Base-by-base conservation (phyloP, 257 asterid species). In the Jacaranda copaia region DNA sequence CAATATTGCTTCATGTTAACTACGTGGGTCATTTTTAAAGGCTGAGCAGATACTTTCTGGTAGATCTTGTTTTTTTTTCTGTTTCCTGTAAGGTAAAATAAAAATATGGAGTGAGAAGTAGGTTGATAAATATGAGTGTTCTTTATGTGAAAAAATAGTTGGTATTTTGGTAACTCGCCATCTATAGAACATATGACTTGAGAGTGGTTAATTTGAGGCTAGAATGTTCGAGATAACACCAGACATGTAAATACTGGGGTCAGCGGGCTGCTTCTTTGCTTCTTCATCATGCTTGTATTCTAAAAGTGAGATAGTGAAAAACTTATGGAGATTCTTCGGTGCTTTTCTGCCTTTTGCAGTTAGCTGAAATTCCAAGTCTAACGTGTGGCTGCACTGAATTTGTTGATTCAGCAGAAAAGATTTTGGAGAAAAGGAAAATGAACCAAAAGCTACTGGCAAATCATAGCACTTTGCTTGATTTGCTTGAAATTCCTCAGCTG, bases 401-500 rank as follows among this genome's bases (percentile, higher is more conserved):
- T 76, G 81, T 87, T 68, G 93, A 88, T 75, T 90, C 96, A 68
- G 96, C 92, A 12, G 93, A 87, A 75, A 85, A 83, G 66, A 90
- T 89, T 61, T 73, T 92, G 88, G 95, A 90, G 82, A 90, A 92
- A 77, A 89, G 97, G 84, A 90, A 85, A 85, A 85, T 85, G 96
- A 92, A 92, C 76, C 95, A 90, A 73, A 90, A 84, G 52, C 74
- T 90, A 42, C 89, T 92, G 68, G 89, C 90, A 70, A 92, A 92
- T 62, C 96, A 88, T 74, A 90, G 91, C 83, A 85, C 92, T 77
- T 85, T 92, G 86, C 95, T 92, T 76, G 97, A 92, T 82, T 86
- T 92, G 86, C 97, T 92, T 80, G 97, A 90, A 91, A 92, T 89
- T 78, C 97, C 97, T 80, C 95, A 92, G 84, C 96, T 92, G 72